Percentiles rank a stretch among this genome's conserved stretches.
Evolutionary conservation across 108 stramenopile genomes (phyloP).

Genomic region (Fistulifera pelliculosa): DNA sequence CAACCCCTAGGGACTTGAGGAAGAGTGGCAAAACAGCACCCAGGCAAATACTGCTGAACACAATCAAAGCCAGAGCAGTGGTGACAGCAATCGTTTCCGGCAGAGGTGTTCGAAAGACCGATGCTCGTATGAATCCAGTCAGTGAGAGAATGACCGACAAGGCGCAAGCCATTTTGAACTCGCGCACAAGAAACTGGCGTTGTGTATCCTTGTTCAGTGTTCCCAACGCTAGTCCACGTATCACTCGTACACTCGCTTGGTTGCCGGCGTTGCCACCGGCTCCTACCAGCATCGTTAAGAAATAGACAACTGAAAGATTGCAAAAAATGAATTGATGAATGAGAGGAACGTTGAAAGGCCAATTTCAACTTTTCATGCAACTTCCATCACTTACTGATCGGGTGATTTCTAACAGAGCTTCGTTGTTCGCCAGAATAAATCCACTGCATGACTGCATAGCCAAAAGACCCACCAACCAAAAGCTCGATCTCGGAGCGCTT

Average conservation of each 20-base stretch:
- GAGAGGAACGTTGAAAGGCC: neutral
- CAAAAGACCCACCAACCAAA: conserved; percentile 84
- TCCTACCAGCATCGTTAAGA: conserved; percentile 89
- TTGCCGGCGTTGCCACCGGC: conserved; percentile 84
- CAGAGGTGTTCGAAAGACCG: conserved; percentile 49
- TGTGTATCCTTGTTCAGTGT: conserved; percentile 52
- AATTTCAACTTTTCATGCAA: neutral
- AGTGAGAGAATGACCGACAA: conserved; percentile 51
- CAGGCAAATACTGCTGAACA: conserved; percentile 60
- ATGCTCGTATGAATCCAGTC: conserved; percentile 63
- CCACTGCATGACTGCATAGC: conserved; percentile 75
- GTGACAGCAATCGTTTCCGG: conserved; percentile 76
- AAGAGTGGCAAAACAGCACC: conserved; percentile 71
- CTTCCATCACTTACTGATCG: conserved; percentile 26
- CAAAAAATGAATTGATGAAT: neutral
- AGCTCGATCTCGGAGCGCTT: conserved; percentile 65
- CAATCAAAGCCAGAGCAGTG: conserved; percentile 59
- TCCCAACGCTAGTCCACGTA: conserved; percentile 73
- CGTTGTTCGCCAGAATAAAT: conserved; percentile 72
- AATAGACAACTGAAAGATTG: conserved; percentile 50
- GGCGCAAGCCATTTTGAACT: conserved; percentile 64
- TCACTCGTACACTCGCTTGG: conserved; percentile 83
- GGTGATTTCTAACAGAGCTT: conserved; percentile 71
- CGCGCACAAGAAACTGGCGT: conserved; percentile 45
- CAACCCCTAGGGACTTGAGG: conserved; percentile 68